Evolutionary conservation across 2,329 filamentous ascomycete species (phyloP).

Genomic region (Hypocrella siamensis): DNA sequence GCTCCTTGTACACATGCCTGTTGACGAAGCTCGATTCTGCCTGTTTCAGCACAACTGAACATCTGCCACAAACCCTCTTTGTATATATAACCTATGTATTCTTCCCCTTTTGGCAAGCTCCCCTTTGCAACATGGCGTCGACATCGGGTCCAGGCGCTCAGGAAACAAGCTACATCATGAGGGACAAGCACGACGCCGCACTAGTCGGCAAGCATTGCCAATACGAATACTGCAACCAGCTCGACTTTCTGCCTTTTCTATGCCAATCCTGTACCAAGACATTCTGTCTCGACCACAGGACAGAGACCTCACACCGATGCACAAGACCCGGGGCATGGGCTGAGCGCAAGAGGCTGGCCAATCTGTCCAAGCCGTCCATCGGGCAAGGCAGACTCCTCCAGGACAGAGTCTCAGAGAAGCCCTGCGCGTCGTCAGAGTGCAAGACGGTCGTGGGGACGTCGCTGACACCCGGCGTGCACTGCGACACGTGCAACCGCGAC

Average conservation of each 20-base stretch:
- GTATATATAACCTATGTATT: too few relatives aligned
- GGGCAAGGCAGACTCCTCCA: constrained; percentile 38
- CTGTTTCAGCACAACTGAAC: background rate
- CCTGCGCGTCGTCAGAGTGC: constrained; percentile 51
- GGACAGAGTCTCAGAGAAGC: constrained; percentile 43
- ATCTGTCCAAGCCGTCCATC: constrained; percentile 35
- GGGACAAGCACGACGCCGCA: constrained; percentile 57
- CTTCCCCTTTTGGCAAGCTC: too few relatives aligned
- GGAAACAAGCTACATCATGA: constrained; percentile 54
- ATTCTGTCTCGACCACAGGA: constrained; percentile 88
- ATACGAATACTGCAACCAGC: constrained; percentile 77
- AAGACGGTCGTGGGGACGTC: constrained; percentile 57
- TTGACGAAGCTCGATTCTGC: constrained; percentile 5
- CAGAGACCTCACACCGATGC: constrained; percentile 65
- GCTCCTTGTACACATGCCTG: background rate
- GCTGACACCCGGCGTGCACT: constrained; percentile 54
- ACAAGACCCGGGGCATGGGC: constrained; percentile 46
- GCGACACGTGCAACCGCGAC: constrained; percentile 51
- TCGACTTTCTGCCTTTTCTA: constrained; percentile 90
- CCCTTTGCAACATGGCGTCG: constrained; percentile 32
- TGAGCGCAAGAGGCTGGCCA: constrained; percentile 35
- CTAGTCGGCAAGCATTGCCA: constrained; percentile 86
- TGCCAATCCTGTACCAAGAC: constrained; percentile 78
- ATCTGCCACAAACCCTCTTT: too few relatives aligned
- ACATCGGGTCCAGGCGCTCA: constrained; percentile 24